Evolutionary conservation across 2,329 filamentous ascomycete species (phyloP).

Genomic region (Ophiosphaerella narmari): DNA sequence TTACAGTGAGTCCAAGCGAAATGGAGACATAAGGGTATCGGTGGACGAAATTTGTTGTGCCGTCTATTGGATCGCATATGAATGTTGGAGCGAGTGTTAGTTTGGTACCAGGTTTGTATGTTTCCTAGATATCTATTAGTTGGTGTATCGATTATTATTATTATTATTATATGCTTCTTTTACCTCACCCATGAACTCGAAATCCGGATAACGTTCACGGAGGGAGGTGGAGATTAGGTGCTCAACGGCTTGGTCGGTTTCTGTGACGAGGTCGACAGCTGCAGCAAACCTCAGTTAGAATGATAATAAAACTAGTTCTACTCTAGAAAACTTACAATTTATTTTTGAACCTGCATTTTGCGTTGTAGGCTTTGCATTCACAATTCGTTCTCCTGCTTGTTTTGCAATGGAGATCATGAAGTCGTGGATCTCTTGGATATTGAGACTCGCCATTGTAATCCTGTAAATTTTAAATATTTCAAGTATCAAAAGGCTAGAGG

Average conservation of each 20-base stretch:
- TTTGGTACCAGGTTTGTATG: slow-evolving; percentile 63
- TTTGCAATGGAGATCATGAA: slow-evolving; percentile 53
- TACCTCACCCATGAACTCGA: slow-evolving; percentile 51
- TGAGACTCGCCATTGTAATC: slow-evolving; percentile 39
- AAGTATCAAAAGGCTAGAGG: too few species aligned
- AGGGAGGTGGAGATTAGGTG: slow-evolving; percentile 59
- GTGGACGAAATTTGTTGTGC: slow-evolving; percentile 81
- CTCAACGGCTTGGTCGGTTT: slow-evolving; percentile 67
- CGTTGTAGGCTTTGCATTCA: slow-evolving; percentile 50
- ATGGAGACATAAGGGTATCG: slow-evolving; percentile 75
- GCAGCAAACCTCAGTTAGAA: background rate
- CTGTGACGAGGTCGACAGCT: slow-evolving; percentile 66
- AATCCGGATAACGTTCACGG: slow-evolving; percentile 57
- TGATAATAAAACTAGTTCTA: background rate
- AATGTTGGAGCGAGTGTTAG: slow-evolving; percentile 73
- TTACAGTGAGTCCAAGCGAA: slow-evolving; percentile 72
- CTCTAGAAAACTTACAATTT: slow-evolving; percentile 46
- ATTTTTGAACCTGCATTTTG: slow-evolving; percentile 52
- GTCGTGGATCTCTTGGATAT: slow-evolving; percentile 56
- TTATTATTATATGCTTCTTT: too few species aligned
- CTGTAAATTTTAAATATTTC: too few species aligned
- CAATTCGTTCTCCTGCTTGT: slow-evolving; percentile 53
- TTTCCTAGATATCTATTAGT: slow-evolving; percentile 1
- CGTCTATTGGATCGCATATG: slow-evolving; percentile 82
- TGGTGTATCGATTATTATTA: too few species aligned